Conservation (phyloP, 2,329 filamentous ascomycete species). For the Neospermospora avenae region DNA sequence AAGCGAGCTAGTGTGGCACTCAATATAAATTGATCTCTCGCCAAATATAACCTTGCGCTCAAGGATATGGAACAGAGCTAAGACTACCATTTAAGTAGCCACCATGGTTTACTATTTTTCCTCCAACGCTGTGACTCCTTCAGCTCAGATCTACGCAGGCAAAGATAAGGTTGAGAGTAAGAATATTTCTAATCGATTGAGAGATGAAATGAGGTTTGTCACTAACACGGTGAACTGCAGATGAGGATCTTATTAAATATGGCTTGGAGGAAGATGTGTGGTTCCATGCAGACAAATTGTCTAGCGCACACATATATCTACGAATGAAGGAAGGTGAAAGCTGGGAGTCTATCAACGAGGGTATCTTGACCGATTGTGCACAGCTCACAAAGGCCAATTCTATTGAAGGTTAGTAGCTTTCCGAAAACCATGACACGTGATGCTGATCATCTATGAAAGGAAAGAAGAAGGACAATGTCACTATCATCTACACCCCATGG, state of each 20-base stretch:
- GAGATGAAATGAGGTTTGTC: not conserved
- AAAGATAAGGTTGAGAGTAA: conserved; percentile 99
- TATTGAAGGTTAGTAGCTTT: conserved; percentile 70
- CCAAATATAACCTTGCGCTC: not conserved
- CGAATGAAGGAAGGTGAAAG: conserved; percentile 72
- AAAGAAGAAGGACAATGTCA: conserved; percentile 98
- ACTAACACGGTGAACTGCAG: conserved; percentile 44
- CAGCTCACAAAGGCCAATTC: conserved; percentile 98
- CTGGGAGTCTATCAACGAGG: conserved; percentile 78
- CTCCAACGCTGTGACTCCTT: conserved; percentile 75
- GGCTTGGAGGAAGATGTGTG: conserved; percentile 96
- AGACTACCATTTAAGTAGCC: not conserved
- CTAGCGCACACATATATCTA: conserved; percentile 93
- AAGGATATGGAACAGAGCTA: conserved; percentile 23
- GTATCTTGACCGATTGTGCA: conserved; percentile 81
- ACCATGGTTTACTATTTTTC: conserved; percentile 95
- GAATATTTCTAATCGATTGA: not conserved
- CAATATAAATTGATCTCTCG: conserved; percentile 32
- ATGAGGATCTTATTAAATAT: conserved; percentile 93
- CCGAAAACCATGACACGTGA: conserved; percentile 5
- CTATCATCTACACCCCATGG: conserved; percentile 96
- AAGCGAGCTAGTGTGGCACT: conserved; percentile 15
- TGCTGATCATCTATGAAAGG: conserved; percentile 42
- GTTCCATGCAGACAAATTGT: conserved; percentile 98
- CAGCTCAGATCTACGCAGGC: conserved; percentile 90